Base-by-base conservation (phyloP, 768 basidiomycete species). In the Leccinum subgranulosum region DNA sequence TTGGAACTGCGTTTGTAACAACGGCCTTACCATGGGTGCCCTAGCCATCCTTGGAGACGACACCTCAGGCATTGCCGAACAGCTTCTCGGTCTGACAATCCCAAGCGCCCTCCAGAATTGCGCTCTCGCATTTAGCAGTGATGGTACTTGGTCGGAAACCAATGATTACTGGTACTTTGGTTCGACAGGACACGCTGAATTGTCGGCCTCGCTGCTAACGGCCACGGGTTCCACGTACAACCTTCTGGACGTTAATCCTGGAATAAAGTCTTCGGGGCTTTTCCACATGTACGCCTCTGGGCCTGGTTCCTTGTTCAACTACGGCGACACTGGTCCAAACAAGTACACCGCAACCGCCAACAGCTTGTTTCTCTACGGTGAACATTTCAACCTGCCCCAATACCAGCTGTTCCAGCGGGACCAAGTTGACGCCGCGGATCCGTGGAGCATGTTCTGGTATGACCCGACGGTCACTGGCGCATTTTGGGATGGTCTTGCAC, bases 1-100 rank as follows among this genome's bases (percentile, higher is more conserved):
- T 79, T 99, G 97, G 97, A 99, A 99, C 72, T 98, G 96, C 71
- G 92, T 93, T 56, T 94, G 88, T 78, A 98, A 98, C 71, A 83
- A 84, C 49, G 97, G 97, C 56, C 76, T 98, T 60, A 93, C 90
- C 19, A 71, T 98, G 69, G 97, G 82, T 48, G 84, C 97, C 1
- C 85, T 99, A 56, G 94, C 97, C 33, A 94, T 99, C 66, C 76
- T 94, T 14, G 86, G 81, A 31, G 91, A 95, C 63, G 88, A 96
- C 64, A 83, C 80, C 14, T 88, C 88, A 6, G 90, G 91, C 34
- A 77, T 74, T 49, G 90, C 96, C 0, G 65, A 76, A 55, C 75
- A 81, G 50, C 75, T 96, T 21, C 82, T 99, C 43, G 75, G 76
- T 28, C 71, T 83, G 59, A 88, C 91, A 15, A 74, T 94, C 45